These are phyloP conservation scores for Cladophialophora chaetospira DNA, from an alignment of 2,329 filamentous ascomycete species.

Conservation along the genomic window DNA sequence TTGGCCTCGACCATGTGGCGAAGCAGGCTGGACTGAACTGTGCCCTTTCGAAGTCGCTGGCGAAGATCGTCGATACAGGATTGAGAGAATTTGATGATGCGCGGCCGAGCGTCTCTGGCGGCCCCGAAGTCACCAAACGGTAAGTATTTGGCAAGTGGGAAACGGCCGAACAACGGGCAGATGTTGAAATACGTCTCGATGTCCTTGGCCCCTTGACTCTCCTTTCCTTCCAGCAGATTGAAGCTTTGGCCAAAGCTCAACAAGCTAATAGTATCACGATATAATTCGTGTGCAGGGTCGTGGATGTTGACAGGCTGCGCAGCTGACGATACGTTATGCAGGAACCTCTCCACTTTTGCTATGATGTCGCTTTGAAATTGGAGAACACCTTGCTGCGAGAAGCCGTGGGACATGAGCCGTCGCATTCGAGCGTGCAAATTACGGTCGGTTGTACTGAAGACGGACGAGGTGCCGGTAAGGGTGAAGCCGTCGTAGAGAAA, in stretches of 20 bases:
- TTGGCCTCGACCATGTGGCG: constrained; percentile 4
- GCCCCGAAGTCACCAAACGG: constrained; percentile 9
- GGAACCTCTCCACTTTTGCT: constrained; percentile 45
- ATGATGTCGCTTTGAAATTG: constrained; percentile 50
- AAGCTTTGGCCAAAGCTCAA: constrained; percentile 9
- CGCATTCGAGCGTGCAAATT: constrained; percentile 29
- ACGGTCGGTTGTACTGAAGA: constrained; percentile 41
- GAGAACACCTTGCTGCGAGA: constrained; percentile 42
- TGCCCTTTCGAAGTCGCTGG: background rate
- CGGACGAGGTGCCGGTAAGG: constrained; percentile 52
- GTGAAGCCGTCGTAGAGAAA: constrained; percentile 42
- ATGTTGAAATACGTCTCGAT: constrained; percentile 20
- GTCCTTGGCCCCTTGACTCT: constrained; percentile 2
- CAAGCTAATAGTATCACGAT: constrained; percentile 5
- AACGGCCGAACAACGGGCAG: constrained; percentile 5
- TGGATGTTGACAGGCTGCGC: constrained; percentile 40
- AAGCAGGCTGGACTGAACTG: background rate
- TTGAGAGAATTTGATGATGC: constrained; percentile 1
- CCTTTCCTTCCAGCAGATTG: background rate
- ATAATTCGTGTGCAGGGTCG: constrained; percentile 42
- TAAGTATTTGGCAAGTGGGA: constrained; percentile 8
- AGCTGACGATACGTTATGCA: constrained; percentile 42
- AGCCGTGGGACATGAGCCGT: constrained; percentile 38
- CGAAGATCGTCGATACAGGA: constrained; percentile 10
- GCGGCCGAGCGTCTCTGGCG: constrained; percentile 4